These are phyloP conservation scores for Entonaema liquescens DNA, from an alignment of 495 filamentous ascomycete species.

Conservation along the genomic window DNA sequence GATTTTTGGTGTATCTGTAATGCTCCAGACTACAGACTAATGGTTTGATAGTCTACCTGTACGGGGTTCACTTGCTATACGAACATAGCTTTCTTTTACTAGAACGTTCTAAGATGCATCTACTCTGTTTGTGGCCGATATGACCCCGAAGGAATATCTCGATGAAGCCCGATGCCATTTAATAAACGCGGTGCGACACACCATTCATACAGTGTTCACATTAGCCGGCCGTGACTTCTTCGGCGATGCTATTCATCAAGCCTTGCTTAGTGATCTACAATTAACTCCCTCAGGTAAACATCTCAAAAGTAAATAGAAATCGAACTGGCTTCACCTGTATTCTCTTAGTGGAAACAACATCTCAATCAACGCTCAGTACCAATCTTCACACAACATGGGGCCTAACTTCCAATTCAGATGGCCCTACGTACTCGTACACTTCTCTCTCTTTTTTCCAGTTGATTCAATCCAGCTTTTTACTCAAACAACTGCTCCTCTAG, in stretches of 20 bases:
- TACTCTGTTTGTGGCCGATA: not conserved
- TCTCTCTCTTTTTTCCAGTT: not conserved
- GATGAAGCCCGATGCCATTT: not conserved
- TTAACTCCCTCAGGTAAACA: too few species aligned
- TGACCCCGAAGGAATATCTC: not conserved
- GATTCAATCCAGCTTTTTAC: not conserved
- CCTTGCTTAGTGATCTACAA: too few species aligned
- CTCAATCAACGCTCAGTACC: not conserved
- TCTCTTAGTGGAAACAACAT: not conserved
- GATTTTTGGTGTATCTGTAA: too few species aligned
- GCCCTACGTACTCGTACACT: not conserved
- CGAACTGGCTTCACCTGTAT: not conserved
- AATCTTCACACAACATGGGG: not conserved
- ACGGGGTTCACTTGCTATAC: too few species aligned
- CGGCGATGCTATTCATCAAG: too few species aligned
- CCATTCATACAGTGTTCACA: not conserved
- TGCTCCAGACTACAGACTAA: too few species aligned
- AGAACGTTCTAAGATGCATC: too few species aligned
- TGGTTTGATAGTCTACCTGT: too few species aligned
- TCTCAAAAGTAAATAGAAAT: too few species aligned
- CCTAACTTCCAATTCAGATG: not conserved
- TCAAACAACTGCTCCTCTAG: not conserved
- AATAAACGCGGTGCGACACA: not conserved
- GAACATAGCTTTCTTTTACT: too few species aligned
- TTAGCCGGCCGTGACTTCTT: not conserved